These are phyloP conservation scores for Psidium guajava DNA, from an alignment of 345 rosid species.

Conservation along the genomic window DNA sequence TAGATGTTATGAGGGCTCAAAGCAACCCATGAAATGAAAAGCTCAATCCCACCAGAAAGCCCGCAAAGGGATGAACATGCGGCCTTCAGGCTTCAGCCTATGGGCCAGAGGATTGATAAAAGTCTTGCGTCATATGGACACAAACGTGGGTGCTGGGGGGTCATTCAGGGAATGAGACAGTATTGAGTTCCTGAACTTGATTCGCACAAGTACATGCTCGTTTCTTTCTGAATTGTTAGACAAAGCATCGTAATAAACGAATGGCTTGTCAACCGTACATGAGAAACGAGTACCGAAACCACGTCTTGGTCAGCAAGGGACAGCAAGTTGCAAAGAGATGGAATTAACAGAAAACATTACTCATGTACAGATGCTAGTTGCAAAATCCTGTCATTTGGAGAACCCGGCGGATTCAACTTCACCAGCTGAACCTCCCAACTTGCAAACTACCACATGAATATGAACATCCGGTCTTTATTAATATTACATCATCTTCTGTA, in stretches of 20 bases:
- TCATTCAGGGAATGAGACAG: not conserved
- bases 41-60: not conserved
- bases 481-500: not conserved
- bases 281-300: not conserved
- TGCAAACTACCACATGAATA: not conserved
- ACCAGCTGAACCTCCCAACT: slow-evolving; percentile 3
- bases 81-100: not conserved
- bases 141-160: not conserved
- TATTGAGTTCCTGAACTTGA: not conserved
- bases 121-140: not conserved
- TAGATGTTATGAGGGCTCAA: not conserved
- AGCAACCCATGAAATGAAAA: not conserved
- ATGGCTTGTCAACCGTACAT: not conserved
- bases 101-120: not conserved
- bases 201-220: not conserved
- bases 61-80: not conserved
- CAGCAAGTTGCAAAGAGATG: not conserved
- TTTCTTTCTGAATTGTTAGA: not conserved
- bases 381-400: slow-evolving; percentile 11
- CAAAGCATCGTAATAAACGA: not conserved
- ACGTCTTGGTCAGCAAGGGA: not conserved
- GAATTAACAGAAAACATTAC: slow-evolving; percentile 5
- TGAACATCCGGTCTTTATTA: not conserved
- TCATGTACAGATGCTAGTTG: slow-evolving; percentile 30
- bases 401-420: slow-evolving; percentile 7